Evolutionary conservation across 2,329 filamentous ascomycete genomes (phyloP).

Genomic region (Corniculantispora saksenae): DNA sequence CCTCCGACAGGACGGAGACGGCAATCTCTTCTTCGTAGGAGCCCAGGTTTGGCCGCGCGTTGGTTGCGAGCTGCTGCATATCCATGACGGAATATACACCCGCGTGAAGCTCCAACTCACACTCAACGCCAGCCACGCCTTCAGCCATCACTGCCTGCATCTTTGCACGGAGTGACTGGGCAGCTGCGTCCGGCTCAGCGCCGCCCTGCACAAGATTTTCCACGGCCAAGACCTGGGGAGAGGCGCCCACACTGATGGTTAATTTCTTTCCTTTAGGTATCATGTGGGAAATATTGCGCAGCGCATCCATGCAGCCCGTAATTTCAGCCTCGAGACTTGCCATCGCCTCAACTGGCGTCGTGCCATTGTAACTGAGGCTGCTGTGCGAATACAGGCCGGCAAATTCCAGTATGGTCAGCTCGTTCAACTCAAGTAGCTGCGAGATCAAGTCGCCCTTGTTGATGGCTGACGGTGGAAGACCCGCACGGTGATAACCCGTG

Average conservation of each 20-base stretch:
- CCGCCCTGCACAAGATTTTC: conserved; percentile 27
- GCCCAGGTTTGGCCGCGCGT: conserved; percentile 35
- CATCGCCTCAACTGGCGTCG: conserved; percentile 31
- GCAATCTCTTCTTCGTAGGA: conserved; percentile 49
- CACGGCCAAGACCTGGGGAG: conserved; percentile 32
- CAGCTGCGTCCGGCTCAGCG: not conserved
- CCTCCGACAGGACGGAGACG: conserved; percentile 59
- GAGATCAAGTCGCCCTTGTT: conserved; percentile 40
- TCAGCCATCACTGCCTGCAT: not conserved
- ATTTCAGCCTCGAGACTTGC: conserved; percentile 32
- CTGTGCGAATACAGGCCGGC: conserved; percentile 36
- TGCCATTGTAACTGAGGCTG: conserved; percentile 34
- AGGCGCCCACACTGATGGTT: conserved; percentile 34
- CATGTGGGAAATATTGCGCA: conserved; percentile 18
- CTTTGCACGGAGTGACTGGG: conserved; percentile 11
- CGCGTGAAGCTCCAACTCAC: conserved; percentile 59
- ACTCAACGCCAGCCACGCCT: conserved; percentile 16
- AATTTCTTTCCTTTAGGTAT: conserved; percentile 25
- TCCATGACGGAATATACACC: conserved; percentile 67
- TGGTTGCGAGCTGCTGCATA: conserved; percentile 64
- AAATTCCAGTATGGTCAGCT: conserved; percentile 15
- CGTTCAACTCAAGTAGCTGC: conserved; percentile 31
- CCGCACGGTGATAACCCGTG: conserved; percentile 64
- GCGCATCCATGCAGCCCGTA: conserved; percentile 30
- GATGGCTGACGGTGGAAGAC: conserved; percentile 47